A percentile compares a stretch with the other conserved stretches of the same genome.
Evolutionary conservation across 768 basidiomycete genomes (phyloP).

Genomic region (Podaxis mareebaensis): DNA sequence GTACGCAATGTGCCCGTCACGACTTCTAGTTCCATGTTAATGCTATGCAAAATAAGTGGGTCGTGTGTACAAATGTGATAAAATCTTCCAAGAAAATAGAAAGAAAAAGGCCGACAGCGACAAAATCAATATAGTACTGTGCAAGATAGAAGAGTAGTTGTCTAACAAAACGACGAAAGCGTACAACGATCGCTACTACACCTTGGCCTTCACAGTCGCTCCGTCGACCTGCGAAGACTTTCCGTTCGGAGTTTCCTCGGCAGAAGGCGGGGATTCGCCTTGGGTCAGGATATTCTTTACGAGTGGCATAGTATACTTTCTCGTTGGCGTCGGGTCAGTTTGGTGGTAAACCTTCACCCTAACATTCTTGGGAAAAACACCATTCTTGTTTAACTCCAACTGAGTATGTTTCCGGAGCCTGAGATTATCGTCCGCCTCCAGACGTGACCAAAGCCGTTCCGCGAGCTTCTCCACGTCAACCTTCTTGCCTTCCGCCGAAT

Average conservation of each 20-base stretch:
- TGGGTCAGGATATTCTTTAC: constrained; percentile 60
- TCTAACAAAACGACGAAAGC: too few relatives aligned
- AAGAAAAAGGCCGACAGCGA: neutral
- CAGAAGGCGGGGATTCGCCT: neutral
- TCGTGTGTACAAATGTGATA: neutral
- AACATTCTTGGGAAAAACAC: constrained; percentile 30
- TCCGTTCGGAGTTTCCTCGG: neutral
- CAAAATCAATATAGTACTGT: too few relatives aligned
- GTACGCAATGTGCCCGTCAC: neutral
- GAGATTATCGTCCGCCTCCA: constrained; percentile 59
- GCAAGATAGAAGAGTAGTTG: too few relatives aligned
- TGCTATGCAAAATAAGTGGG: neutral
- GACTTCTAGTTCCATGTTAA: neutral
- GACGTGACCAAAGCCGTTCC: constrained; percentile 52
- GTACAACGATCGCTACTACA: neutral
- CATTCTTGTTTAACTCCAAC: constrained; percentile 31
- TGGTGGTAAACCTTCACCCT: constrained; percentile 63
- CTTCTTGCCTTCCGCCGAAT: constrained; percentile 9
- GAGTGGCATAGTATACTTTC: constrained; percentile 69
- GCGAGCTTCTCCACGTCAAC: constrained; percentile 43
- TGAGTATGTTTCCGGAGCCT: constrained; percentile 50
- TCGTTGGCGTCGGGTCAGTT: constrained; percentile 58
- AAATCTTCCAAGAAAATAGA: neutral
- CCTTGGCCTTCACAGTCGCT: neutral
- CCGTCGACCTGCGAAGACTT: constrained; percentile 5